Evolutionary conservation across 441 rosid genomes (phyloP).

Genomic region (Croton laevigatus): DNA sequence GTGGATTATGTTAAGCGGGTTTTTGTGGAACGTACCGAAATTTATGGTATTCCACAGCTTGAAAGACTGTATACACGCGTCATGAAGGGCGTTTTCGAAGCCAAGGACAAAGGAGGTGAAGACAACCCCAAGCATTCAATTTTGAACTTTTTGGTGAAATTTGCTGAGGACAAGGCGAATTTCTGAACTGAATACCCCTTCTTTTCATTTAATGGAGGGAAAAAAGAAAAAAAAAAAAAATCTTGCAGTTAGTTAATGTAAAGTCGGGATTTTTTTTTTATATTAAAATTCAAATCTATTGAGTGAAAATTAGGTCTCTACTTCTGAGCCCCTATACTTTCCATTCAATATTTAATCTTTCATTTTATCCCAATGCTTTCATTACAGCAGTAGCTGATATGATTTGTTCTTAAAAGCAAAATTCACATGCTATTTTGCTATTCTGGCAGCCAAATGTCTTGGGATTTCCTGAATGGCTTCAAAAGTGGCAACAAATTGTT

Average conservation of each 20-base stretch:
- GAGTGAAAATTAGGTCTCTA: constrained; percentile 25
- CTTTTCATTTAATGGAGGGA: constrained; percentile 12
- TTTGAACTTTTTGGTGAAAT: constrained; percentile 80
- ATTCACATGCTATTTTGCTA: too few species aligned
- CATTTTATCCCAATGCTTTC: not conserved
- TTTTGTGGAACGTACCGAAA: constrained; percentile 54
- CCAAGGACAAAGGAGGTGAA: constrained; percentile 39
- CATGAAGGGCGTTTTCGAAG: constrained; percentile 69
- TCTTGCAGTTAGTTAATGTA: constrained; percentile 42
- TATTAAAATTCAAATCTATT: constrained; percentile 30
- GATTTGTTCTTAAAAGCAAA: too few species aligned
- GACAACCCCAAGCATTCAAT: constrained; percentile 60
- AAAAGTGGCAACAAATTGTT: too few species aligned
- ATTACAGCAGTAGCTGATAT: not conserved
- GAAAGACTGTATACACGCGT: constrained; percentile 78
- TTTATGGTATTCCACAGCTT: constrained; percentile 74
- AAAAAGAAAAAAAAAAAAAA: not conserved
- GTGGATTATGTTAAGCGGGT: constrained; percentile 42
- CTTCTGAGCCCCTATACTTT: not conserved
- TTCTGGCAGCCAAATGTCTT: not conserved
- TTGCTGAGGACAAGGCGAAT: constrained; percentile 66
- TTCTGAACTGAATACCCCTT: constrained; percentile 43
- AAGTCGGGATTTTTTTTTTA: constrained; percentile 58
- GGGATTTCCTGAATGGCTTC: too few species aligned
- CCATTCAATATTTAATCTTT: not conserved